Evolutionary conservation across 1,284 basidiomycete genomes (phyloP).

Genomic region (Cronartium quercuum): DNA sequence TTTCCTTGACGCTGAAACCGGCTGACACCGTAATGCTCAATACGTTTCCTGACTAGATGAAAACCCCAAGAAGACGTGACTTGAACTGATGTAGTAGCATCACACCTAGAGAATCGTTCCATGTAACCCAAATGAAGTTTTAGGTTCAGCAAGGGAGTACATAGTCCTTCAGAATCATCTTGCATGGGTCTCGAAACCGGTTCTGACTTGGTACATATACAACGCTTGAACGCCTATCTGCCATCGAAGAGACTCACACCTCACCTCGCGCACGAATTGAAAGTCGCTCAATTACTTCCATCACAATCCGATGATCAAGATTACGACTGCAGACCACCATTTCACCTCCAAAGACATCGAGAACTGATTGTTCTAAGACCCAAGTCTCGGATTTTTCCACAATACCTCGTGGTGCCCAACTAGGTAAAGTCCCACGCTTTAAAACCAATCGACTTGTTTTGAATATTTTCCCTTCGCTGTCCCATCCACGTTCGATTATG

Average conservation of each 20-base stretch:
- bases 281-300: conserved; percentile 19
- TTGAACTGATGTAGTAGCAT: conserved; percentile 15
- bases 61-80: conserved; percentile 38
- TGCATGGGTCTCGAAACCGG: background rate
- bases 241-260: conserved; percentile 32
- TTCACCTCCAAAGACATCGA: conserved; percentile 9
- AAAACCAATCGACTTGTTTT: conserved; percentile 82
- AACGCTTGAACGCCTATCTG: background rate
- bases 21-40: conserved; percentile 33
- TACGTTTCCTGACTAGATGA: conserved; percentile 13
- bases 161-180: background rate
- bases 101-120: background rate
- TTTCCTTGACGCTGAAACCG: conserved; percentile 26
- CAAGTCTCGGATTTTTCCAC: conserved; percentile 48
- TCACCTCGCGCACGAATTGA: conserved; percentile 27
- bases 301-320: conserved; percentile 27
- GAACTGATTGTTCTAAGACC: conserved; percentile 31
- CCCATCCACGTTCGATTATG: conserved; percentile 73
- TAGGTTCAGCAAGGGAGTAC: background rate
- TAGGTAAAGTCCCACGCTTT: conserved; percentile 79
- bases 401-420: conserved; percentile 80
- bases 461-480: conserved; percentile 64
- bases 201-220: background rate
- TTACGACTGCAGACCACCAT: conserved; percentile 22
- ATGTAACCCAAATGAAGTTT: no score